Conservation (phyloP, 441 rosid genomes). For the Theobroma grandiflorum region DNA sequence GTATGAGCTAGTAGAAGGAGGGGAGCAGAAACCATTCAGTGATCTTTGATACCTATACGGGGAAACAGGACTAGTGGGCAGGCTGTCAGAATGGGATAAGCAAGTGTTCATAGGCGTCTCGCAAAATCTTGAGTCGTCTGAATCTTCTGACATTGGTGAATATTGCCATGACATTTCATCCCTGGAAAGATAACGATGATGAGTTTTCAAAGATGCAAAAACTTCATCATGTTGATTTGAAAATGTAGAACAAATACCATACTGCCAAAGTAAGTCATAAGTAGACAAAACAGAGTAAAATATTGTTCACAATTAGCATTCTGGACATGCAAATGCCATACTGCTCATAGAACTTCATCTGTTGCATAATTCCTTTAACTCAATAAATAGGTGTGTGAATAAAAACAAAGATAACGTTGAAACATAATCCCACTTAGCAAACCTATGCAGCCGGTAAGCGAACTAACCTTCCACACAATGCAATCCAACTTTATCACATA, state of each 20-base stretch:
- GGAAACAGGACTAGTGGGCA: conserved; percentile 87
- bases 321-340: background rate
- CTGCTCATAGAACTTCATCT: background rate
- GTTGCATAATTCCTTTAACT: background rate
- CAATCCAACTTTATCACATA: conserved; percentile 2
- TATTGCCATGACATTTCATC: conserved; percentile 86
- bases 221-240: background rate
- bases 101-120: conserved; percentile 58
- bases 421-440: background rate
- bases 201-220: conserved; percentile 2
- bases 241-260: background rate
- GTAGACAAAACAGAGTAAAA: background rate
- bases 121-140: conserved; percentile 70
- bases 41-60: conserved; percentile 76
- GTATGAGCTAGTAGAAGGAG: conserved; percentile 44
- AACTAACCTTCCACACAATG: background rate
- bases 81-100: conserved; percentile 73
- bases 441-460: background rate
- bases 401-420: background rate
- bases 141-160: conserved; percentile 98
- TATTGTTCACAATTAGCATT: background rate
- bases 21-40: conserved; percentile 48
- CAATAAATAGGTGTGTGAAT: background rate
- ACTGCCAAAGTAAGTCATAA: background rate
- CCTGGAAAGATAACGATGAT: conserved; percentile 45